phyloP scores from a whole-genome alignment of 139 green algal species.

The Spirogloea muscicola region DNA sequence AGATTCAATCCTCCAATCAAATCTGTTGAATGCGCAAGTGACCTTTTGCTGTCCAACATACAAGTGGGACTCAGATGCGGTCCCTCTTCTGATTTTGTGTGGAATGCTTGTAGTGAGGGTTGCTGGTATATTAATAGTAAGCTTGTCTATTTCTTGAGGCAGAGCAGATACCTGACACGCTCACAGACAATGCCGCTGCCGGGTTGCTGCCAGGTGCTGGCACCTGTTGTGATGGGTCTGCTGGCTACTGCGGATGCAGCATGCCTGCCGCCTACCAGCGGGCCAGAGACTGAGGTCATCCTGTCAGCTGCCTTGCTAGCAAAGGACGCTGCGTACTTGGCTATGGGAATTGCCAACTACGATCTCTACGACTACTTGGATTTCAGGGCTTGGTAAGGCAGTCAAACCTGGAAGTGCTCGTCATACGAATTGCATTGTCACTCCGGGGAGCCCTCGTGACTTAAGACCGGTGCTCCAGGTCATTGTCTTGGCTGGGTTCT shows the following conservation, averaged over 20 bases:
- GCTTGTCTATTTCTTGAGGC: no score
- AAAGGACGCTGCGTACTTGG: slow-evolving; percentile 82
- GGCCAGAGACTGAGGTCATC: slow-evolving; percentile 12
- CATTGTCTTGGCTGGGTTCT: not conserved
- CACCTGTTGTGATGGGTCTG: slow-evolving; percentile 32
- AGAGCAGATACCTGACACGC: no score
- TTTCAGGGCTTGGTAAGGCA: slow-evolving; percentile 57
- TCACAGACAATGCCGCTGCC: no score
- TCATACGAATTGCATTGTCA: not conserved
- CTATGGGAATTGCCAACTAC: slow-evolving; percentile 66
- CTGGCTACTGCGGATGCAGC: slow-evolving; percentile 17
- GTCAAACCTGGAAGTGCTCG: slow-evolving; percentile 55
- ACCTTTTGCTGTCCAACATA: no score
- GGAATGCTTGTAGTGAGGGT: no score
- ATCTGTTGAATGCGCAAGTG: no score
- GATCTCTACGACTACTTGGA: slow-evolving; percentile 80
- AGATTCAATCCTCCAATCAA: no score
- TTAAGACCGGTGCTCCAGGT: not conserved
- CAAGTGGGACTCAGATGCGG: no score
- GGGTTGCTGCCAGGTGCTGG: slow-evolving; percentile 22
- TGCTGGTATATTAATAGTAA: no score
- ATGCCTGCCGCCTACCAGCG: slow-evolving; percentile 21
- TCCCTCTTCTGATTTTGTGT: no score
- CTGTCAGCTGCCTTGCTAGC: slow-evolving; percentile 48
- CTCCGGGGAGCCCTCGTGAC: not conserved